These are phyloP conservation scores for Suillus subluteus DNA, from an alignment of 768 basidiomycete species.

Conservation along the genomic window DNA sequence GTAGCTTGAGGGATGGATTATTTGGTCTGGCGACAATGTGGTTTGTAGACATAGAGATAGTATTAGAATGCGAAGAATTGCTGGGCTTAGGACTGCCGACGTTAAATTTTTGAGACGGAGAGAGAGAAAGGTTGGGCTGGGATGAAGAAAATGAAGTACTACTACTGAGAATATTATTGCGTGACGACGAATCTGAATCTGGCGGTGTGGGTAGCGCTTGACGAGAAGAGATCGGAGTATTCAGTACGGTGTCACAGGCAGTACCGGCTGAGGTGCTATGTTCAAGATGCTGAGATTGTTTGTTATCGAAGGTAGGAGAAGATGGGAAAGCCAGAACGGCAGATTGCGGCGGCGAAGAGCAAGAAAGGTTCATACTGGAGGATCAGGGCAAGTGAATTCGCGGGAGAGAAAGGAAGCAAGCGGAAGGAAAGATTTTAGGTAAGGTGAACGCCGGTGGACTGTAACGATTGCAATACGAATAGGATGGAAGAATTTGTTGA, in stretches of 20 bases:
- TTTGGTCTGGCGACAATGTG: constrained; percentile 13
- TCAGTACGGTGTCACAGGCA: constrained; percentile 12
- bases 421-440: constrained; percentile 17
- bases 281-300: constrained; percentile 12
- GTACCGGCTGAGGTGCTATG: constrained; percentile 13
- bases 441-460: constrained; percentile 12
- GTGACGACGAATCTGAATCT: constrained; percentile 16
- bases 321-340: constrained; percentile 24
- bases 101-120: constrained; percentile 18
- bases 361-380: constrained; percentile 29
- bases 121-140: constrained; percentile 27
- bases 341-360: constrained; percentile 30
- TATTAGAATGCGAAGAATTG: constrained; percentile 26
- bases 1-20: constrained; percentile 17
- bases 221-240: constrained; percentile 19
- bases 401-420: constrained; percentile 20
- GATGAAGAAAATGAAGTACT: constrained; percentile 22
- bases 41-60: constrained; percentile 17
- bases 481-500: constrained; percentile 19
- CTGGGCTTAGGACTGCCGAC: constrained; percentile 18
- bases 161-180: constrained; percentile 16
- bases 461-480: constrained; percentile 25
- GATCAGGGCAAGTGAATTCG: constrained; percentile 25
- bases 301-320: constrained; percentile 13
- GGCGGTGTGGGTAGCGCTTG: constrained; percentile 27